Base-by-base conservation (phyloP, 2,329 filamentous ascomycete species). In the Aspergillus proliferans region DNA sequence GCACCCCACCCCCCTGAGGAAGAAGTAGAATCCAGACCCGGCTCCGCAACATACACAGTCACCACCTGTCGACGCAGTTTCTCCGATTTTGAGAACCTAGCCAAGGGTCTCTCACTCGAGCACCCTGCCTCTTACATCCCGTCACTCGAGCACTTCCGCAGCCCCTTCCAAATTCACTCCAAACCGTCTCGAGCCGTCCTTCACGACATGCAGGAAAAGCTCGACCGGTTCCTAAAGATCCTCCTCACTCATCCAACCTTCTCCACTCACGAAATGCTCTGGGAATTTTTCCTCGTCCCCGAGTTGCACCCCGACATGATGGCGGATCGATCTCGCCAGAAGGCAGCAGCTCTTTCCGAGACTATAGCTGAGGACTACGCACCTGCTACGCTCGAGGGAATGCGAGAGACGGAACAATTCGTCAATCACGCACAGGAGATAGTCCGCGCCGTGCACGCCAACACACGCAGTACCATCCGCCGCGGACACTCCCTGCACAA, bases 201-300 rank as follows among this genome's bases (percentile, higher is more conserved):
- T 36, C 86, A 90, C 54, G 90, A 97, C 59, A 86, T 91, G 46
- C 94, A 98, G 65, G 74, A 89, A 41, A 83, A 86, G 14, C 82
- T 95, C 18, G 89, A 98, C 68, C 86, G 83, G 58, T 96, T 97
- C 60, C 73, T 98, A 58, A 88, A 88, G 56, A 88, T 90, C 15
- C 79, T 98, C 54, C 78, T 98, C 22, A 78, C 82, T 7, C 93
- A 98, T 63, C 87, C 92, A 3, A 97, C 93, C 0, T 96, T 98
- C 64, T 82, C 89, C 0, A 95, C 88, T 0, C 94, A 98, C 63
- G 93, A 98, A 72, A 89, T 97, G 80, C 79, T 98, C 2, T 98
- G 93, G 94, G 93, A 98, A 61, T 98, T 98, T 71, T 95, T 98
- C 70, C 79, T 98, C 0, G 91, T 98, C 10, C 93, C 93, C 1